Base-by-base conservation (phyloP, 257 asterid genomes). In the Fraxinus quadrangulata region DNA sequence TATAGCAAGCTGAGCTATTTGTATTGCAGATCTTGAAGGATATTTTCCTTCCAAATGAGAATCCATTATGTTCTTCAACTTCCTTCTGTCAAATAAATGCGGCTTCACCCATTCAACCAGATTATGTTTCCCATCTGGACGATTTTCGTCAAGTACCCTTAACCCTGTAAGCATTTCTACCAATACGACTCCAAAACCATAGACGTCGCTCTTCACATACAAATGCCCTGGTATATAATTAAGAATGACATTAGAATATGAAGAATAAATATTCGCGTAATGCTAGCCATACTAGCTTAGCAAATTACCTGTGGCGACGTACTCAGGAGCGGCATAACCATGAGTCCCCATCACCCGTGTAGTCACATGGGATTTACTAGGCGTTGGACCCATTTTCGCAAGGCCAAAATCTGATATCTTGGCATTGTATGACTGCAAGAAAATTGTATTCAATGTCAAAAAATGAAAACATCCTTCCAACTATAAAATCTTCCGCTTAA, bases 121-220 rank as follows among this genome's bases (percentile, higher is more conserved):
- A 65, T 72, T 80, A 3, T 80, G 84, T 37, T 86, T 81, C 28
- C 83, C 85, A 6, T 85, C 69, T 8, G 91, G 89, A 30, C 91
- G 87, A 16, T 79, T 85, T 65, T 72, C 3, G 79, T 88, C 91
- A 0, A 85, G 83, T 13, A 89, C 84, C 7, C 86, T 86, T 77
- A 85, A 49, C 30, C 89, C 91, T 30, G 91, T 88, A 54, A 88
- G 87, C 87, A 86, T 88, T 79, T 88, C 91, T 5, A 82, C 89
- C 26, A 88, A 75, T 28, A 88, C 89, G 28, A 88, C 91, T 1
- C 91, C 91, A 34, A 85, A 88, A 16, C 89, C 87, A 45, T 88
- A 88, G 3, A 88, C 91, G n/a, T 88, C 91, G 0, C 91, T 88
- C 84, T 88, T 88, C 72, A 88, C 91, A 3, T 88, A 88, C 85